Evolutionary conservation across 306 rosid species (phyloP), one percentile per base, ranked within the genome.

Genomic region (Rosa rugosa): DNA sequence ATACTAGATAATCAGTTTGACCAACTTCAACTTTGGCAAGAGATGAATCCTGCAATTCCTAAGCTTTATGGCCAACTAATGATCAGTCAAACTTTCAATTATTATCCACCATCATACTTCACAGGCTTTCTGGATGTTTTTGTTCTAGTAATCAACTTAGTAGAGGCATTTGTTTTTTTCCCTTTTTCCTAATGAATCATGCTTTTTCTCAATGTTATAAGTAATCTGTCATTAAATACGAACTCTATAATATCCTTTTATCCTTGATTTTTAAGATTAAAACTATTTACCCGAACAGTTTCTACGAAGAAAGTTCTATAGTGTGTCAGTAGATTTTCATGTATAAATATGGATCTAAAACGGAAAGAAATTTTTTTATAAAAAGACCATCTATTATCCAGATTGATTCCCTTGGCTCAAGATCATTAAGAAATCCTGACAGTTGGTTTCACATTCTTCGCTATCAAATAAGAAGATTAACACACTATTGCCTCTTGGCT

Each of bases 21-120:
- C 66, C 59, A 62, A 51, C 60, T 27, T 74, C 36, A 25, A 60
- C 57, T 60, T 60, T 67, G 6, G 79, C 57, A 75, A 57, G 54
- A 59, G 54, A 42, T 57, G 13, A 70, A 38, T 23, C 69, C 56
- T 59, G 69, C 41, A 47, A 7, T 16, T 18, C 46, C 18, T 75
- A 25, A 1, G 6, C 56, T 40, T 23, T 59, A 41, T 46, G 50
- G 50, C 38, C 9, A 71, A 20, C 14, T 38, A 72, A 34, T 47
- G 31, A 72, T 47, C 36, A 12, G 16, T 0, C 45, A 17, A 36
- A 74, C 40, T 75, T 47, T 42, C 25, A 42, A 59, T 75, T 23
- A 44, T 9, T 20, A 36, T 59, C 56, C 42, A 41, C 31, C 56
- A 75, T 5, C 49, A 41, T 20, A 5, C 17, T 68, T 42, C 18